Base-by-base conservation (phyloP, 768 basidiomycete species). In the Leccinum variicolor region DNA sequence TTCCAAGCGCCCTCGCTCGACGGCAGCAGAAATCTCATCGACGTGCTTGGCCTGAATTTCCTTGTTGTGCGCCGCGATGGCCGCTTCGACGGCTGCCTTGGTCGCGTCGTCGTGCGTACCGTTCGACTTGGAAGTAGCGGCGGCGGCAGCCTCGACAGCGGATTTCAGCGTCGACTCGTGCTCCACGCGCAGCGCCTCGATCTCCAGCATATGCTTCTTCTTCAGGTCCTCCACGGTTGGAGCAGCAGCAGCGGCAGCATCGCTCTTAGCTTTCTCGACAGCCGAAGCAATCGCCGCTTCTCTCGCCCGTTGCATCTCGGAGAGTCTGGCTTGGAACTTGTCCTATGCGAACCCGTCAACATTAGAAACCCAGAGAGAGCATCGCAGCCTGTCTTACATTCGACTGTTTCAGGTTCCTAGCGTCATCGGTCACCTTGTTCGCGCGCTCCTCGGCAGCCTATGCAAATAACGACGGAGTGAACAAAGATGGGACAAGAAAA, bases 1-100 rank as follows among this genome's bases (percentile, higher is more conserved):
- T 61, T 92, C 90, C 75, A 81, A 75, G 49, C 89, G 77, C 3
- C 90, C 90, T 3, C 82, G 75, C 51, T 92, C 90, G 7, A 87
- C 77, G 1, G 90, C 90, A 6, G 81, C 76, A 3, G 77, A 77
- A 33, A 90, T 81, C 52, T 87, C 87, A 23, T 81, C 76, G 6
- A 76, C 74, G 23, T 83, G 82, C 41, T 74, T 76, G 11, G 75
- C 71, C 66, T 81, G 74, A 4, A 79, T 58, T 23, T 78, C 74
- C 60, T 78, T 75, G 51, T 84, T 77, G 57, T 81, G 77, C 45
- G 81, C 79, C 1, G 72, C 73, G 47, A 84, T 71, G 4, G 81
- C 82, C 11, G 76, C 75, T 1, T 75, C 76, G 39, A 87, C 73
- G 25, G 81, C 79, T 26, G 80, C 79, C 53, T 82, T 75, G 10